Conservation (phyloP, 371 early-diverging fungal genomes). For the Dentiscutata heterogama region DNA sequence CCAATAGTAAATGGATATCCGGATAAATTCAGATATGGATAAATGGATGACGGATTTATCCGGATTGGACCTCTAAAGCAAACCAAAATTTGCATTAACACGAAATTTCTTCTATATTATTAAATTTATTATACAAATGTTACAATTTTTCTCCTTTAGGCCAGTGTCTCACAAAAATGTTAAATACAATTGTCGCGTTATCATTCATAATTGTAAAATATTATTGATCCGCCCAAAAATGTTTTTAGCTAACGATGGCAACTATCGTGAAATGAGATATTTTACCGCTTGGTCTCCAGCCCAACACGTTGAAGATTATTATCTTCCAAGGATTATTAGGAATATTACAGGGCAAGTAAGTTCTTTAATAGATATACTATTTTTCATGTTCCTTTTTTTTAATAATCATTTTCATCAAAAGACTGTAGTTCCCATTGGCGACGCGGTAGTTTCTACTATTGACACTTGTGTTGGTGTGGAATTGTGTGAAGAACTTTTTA, state of each 20-base stretch:
- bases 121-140: too few relatives aligned
- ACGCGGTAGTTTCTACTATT: conserved; percentile 79
- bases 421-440: conserved; percentile 83
- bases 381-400: background rate
- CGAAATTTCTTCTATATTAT: too few relatives aligned
- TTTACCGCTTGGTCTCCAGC: conserved; percentile 90
- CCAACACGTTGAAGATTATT: conserved; percentile 74
- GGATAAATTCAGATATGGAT: too few relatives aligned
- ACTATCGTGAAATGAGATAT: conserved; percentile 96
- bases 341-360: conserved; percentile 79
- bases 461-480: conserved; percentile 95
- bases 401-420: conserved; percentile 10
- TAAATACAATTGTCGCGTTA: conserved; percentile 95
- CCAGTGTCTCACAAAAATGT: conserved; percentile 92
- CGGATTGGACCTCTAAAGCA: too few relatives aligned
- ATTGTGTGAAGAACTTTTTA: conserved; percentile 97
- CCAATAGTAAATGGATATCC: too few relatives aligned
- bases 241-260: conserved; percentile 96
- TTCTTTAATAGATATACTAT: background rate
- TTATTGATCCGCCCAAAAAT: conserved; percentile 96
- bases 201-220: conserved; percentile 84
- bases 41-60: too few relatives aligned
- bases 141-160: conserved; percentile 58
- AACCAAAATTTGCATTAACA: too few relatives aligned
- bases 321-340: conserved; percentile 84